These are phyloP conservation scores for Podosphaera leucotricha DNA, from an alignment of 2,329 filamentous ascomycete species.

Conservation along the genomic window DNA sequence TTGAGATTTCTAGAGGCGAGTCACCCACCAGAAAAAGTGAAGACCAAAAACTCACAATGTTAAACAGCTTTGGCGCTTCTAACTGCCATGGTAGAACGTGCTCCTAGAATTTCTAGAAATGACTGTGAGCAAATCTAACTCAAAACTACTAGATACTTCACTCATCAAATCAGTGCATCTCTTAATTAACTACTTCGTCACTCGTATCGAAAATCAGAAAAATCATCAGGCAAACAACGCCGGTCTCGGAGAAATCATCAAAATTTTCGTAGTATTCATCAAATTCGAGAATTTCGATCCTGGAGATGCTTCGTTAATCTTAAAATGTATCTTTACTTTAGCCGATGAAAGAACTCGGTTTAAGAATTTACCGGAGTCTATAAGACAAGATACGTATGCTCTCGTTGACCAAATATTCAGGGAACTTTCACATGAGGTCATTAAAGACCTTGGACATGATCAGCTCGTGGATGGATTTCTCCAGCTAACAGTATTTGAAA, in stretches of 20 bases:
- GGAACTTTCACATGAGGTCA: slow-evolving; percentile 4
- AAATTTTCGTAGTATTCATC: slow-evolving; percentile 4
- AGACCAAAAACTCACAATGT: slow-evolving; percentile 1
- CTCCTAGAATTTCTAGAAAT: slow-evolving; percentile 5
- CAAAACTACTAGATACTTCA: neutral
- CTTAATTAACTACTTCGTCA: slow-evolving; percentile 8
- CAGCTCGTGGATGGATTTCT: slow-evolving; percentile 9
- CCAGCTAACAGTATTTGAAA: slow-evolving; percentile 10
- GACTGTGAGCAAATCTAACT: slow-evolving; percentile 4
- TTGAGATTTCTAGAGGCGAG: slow-evolving; percentile 7
- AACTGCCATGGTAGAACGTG: slow-evolving; percentile 4
- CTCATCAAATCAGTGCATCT: slow-evolving; percentile 6
- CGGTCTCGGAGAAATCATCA: slow-evolving; percentile 7
- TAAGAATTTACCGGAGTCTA: slow-evolving; percentile 5
- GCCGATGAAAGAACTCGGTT: slow-evolving; percentile 3
- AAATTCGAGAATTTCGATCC: slow-evolving; percentile 5
- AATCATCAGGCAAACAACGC: slow-evolving; percentile 5
- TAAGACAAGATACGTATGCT: slow-evolving; percentile 7
- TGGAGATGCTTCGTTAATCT: slow-evolving; percentile 5
- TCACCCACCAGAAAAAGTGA: neutral
- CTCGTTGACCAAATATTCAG: slow-evolving; percentile 7
- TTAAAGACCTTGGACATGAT: slow-evolving; percentile 5
- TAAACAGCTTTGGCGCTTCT: slow-evolving; percentile 5
- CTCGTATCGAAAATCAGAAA: slow-evolving; percentile 3
- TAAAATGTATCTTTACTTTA: slow-evolving; percentile 7